Evolutionary conservation across 1,284 basidiomycete genomes (phyloP).

Genomic region (Leccinum pachyderme): DNA sequence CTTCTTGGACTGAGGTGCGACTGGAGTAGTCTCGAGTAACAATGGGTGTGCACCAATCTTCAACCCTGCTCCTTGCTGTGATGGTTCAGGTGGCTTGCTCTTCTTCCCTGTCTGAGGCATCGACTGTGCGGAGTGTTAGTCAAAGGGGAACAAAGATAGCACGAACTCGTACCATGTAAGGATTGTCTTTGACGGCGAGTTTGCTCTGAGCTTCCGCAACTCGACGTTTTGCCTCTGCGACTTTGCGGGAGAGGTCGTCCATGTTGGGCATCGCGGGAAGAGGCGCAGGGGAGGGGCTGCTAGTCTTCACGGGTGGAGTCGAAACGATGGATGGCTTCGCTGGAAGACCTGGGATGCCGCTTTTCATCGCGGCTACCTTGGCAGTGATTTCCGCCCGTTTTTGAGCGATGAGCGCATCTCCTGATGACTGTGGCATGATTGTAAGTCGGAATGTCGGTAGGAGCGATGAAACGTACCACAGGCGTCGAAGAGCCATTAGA

Average conservation of each 20-base stretch:
- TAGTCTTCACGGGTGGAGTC: constrained; percentile 33
- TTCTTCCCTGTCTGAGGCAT: constrained; percentile 55
- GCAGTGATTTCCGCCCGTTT: constrained; percentile 84
- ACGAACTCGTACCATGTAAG: constrained; percentile 65
- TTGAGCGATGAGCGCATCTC: constrained; percentile 68
- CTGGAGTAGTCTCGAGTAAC: constrained; percentile 64
- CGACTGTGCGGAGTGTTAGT: constrained; percentile 36
- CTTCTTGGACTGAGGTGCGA: constrained; percentile 73
- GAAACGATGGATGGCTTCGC: constrained; percentile 21
- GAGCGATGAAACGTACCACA: constrained; percentile 36
- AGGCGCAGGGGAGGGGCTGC: constrained; percentile 37
- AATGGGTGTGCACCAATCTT: constrained; percentile 90
- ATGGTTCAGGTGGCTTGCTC: constrained; percentile 53
- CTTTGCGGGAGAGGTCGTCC: constrained; percentile 64
- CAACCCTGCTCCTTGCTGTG: constrained; percentile 77
- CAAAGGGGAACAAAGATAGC: not conserved
- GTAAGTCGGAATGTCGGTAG: constrained; percentile 8
- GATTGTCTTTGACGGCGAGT: constrained; percentile 72
- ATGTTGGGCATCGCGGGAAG: constrained; percentile 43
- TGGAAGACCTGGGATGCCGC: constrained; percentile 36
- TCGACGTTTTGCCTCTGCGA: constrained; percentile 77
- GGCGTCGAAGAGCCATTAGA: constrained; percentile 45
- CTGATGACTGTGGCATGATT: constrained; percentile 37
- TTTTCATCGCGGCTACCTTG: constrained; percentile 78
- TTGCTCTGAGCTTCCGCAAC: constrained; percentile 78